Evolutionary conservation across 2,329 filamentous ascomycete species (phyloP).

Genomic region (Trichoderma simmonsii): DNA sequence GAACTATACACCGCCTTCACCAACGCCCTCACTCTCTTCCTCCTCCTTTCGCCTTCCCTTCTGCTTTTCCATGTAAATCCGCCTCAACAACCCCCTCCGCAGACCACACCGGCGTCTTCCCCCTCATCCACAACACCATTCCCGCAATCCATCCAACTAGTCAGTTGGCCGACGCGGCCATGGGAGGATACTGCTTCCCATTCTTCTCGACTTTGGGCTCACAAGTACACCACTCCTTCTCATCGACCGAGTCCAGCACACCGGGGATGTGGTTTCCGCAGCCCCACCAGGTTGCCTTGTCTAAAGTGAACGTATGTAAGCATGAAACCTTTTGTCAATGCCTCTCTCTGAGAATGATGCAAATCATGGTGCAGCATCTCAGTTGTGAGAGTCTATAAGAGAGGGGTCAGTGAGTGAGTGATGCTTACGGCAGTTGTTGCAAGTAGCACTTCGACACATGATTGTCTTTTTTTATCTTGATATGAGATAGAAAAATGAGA

Average conservation of each 20-base stretch:
- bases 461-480: neutral
- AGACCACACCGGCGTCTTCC: slow-evolving; percentile 31
- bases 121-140: slow-evolving; percentile 29
- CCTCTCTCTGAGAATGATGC: neutral
- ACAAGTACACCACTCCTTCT: slow-evolving; percentile 62
- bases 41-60: neutral
- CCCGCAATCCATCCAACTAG: slow-evolving; percentile 30
- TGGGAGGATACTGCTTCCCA: slow-evolving; percentile 63
- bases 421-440: slow-evolving; percentile 59
- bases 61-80: slow-evolving; percentile 1
- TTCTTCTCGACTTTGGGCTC: slow-evolving; percentile 59
- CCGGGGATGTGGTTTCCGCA: slow-evolving; percentile 59
- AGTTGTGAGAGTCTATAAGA: neutral
- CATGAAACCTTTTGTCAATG: neutral
- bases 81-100: slow-evolving; percentile 32
- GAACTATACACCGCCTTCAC: neutral
- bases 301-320: slow-evolving; percentile 32
- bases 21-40: neutral
- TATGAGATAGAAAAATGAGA: neutral
- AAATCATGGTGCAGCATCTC: neutral
- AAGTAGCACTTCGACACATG: slow-evolving; percentile 66
- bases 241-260: slow-evolving; percentile 60
- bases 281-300: slow-evolving; percentile 62
- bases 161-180: slow-evolving; percentile 47
- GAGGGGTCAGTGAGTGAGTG: neutral